phyloP scores from a whole-genome alignment of 177 flowering plant species.

The Vitis hybrid region DNA sequence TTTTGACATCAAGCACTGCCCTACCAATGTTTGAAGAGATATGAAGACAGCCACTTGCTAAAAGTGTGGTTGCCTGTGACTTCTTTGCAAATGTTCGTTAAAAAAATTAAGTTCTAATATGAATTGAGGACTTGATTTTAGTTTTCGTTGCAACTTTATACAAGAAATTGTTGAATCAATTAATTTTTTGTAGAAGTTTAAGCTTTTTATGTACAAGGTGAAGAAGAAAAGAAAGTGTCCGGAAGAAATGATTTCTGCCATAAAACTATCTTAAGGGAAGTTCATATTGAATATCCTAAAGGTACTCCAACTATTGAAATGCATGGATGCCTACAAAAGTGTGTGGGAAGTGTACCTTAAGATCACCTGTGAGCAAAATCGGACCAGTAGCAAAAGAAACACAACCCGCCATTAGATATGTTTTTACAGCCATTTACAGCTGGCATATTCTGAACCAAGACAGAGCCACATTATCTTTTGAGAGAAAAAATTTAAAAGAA shows the following conservation, averaged over 20 bases:
- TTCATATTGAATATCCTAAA: background rate
- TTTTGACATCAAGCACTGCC: too few species aligned
- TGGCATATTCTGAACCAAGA: constrained; percentile 30
- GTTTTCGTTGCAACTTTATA: too few species aligned
- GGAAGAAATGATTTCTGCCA: background rate
- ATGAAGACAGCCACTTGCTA: too few species aligned
- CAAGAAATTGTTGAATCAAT: too few species aligned
- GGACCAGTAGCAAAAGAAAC: constrained; percentile 36
- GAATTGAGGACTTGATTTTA: too few species aligned
- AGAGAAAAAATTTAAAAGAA: constrained; percentile 11
- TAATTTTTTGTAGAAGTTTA: too few species aligned
- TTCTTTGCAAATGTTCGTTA: too few species aligned
- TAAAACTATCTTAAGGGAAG: background rate
- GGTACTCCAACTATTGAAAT: constrained; percentile 2
- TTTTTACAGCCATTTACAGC: constrained; percentile 25
- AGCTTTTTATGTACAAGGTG: too few species aligned
- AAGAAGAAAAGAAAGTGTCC: too few species aligned
- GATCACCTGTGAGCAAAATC: constrained; percentile 34
- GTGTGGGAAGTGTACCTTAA: constrained; percentile 43
- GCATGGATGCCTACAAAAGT: background rate
- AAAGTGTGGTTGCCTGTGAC: too few species aligned
- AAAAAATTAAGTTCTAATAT: too few species aligned
- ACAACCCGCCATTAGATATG: constrained; percentile 38
- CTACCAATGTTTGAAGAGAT: too few species aligned
- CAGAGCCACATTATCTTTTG: constrained; percentile 22